Percentiles rank a stretch among this genome's conserved stretches.
phyloP scores from a whole-genome alignment of 306 rosid genomes.

The Heteromeles arbutifolia region DNA sequence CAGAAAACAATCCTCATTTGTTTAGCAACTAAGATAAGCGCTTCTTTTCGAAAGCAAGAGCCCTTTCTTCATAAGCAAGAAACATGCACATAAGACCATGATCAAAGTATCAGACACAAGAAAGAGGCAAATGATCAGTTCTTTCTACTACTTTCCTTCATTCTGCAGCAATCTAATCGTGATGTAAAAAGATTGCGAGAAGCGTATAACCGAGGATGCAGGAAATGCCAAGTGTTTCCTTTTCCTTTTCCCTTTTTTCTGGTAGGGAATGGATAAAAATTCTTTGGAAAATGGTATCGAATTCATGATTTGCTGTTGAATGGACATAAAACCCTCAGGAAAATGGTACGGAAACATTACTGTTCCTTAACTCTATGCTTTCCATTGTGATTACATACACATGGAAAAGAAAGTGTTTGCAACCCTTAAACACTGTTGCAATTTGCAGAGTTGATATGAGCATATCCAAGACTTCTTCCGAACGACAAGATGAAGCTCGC shows the following conservation, averaged over 20 bases:
- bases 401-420: neutral
- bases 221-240: neutral
- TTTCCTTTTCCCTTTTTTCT: too few species aligned
- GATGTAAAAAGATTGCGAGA: neutral
- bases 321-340: neutral
- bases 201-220: neutral
- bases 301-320: too few species aligned
- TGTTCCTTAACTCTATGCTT: too few species aligned
- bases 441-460: too few species aligned
- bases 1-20: neutral
- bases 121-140: neutral
- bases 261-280: too few species aligned
- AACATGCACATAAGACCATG: neutral
- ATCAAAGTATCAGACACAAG: neutral
- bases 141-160: neutral
- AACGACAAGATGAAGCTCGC: too few species aligned
- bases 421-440: too few species aligned
- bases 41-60: neutral
- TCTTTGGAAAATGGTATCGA: neutral
- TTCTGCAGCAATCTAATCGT: neutral
- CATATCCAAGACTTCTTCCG: too few species aligned
- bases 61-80: slow-evolving; percentile 3
- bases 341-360: neutral
- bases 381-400: too few species aligned
- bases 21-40: neutral